Conservation (phyloP, 2,329 filamentous ascomycete genomes). For the Diaporthe longicolla region DNA sequence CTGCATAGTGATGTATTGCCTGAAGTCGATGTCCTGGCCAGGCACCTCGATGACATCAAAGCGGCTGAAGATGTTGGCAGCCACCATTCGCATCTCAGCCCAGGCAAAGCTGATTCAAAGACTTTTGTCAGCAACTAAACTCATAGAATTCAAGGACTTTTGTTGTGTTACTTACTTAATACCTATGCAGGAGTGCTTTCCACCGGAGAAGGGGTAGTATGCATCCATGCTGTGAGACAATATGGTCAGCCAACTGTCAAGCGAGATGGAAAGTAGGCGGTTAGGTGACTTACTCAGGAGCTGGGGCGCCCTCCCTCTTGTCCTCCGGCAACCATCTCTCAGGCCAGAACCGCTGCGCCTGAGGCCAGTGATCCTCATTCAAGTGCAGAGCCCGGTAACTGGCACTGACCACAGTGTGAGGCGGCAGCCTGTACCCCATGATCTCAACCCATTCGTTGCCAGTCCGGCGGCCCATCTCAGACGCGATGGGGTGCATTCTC, state of each 20-base stretch:
- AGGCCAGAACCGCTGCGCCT: conserved; percentile 76
- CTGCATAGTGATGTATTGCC: conserved; percentile 48
- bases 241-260: background rate
- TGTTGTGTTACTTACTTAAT: conserved; percentile 43
- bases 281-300: conserved; percentile 17
- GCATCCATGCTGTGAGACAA: conserved; percentile 19
- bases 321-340: conserved; percentile 75
- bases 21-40: conserved; percentile 45
- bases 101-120: conserved; percentile 44
- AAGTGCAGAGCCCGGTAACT: conserved; percentile 83
- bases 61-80: conserved; percentile 45
- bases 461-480: conserved; percentile 75
- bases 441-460: conserved; percentile 77
- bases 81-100: conserved; percentile 48
- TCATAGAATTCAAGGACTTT: background rate
- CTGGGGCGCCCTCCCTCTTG: conserved; percentile 45
- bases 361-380: conserved; percentile 74
- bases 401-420: conserved; percentile 81
- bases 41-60: conserved; percentile 46
- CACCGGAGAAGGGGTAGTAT: conserved; percentile 41
- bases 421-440: conserved; percentile 73
- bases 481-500: conserved; percentile 67
- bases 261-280: background rate
- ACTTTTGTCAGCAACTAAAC: background rate
- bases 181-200: conserved; percentile 47